Percentiles rank a stretch among this genome's conserved stretches.
These are phyloP conservation scores for Hydnum rufescens DNA, from an alignment of 768 basidiomycete genomes.

Conservation along the genomic window DNA sequence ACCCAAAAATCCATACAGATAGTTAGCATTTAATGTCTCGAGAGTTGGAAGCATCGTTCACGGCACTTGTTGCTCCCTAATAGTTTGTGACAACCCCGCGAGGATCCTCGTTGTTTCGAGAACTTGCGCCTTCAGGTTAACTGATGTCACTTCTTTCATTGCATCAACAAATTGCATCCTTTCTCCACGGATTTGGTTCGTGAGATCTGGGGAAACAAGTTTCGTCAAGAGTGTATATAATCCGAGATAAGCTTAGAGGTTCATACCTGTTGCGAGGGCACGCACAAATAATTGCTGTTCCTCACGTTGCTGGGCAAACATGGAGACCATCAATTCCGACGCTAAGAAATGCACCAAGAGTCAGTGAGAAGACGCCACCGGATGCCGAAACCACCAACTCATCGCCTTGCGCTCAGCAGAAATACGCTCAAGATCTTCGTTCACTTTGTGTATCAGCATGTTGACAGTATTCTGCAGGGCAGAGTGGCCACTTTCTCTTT, in stretches of 20 bases:
- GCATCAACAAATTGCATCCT: conserved; percentile 74
- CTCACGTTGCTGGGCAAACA: conserved; percentile 48
- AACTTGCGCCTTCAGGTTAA: conserved; percentile 55
- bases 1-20: no score
- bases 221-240: neutral
- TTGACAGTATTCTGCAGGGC: conserved; percentile 16
- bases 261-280: conserved; percentile 40
- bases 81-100: no score
- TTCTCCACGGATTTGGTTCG: conserved; percentile 71
- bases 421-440: conserved; percentile 23
- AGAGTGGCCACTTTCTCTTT: neutral
- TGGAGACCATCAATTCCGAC: conserved; percentile 14
- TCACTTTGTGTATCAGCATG: conserved; percentile 23
- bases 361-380: neutral
- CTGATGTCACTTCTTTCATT: conserved; percentile 84
- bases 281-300: conserved; percentile 55
- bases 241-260: neutral
- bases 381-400: conserved; percentile 14
- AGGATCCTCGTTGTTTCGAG: conserved; percentile 9
- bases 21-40: no score
- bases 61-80: conserved; percentile 33
- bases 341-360: conserved; percentile 9
- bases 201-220: conserved; percentile 40
- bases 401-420: conserved; percentile 25
- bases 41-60: neutral